These are phyloP conservation scores for Tetrapyrgos nigripes DNA, from an alignment of 1,284 basidiomycete species.

Conservation along the genomic window DNA sequence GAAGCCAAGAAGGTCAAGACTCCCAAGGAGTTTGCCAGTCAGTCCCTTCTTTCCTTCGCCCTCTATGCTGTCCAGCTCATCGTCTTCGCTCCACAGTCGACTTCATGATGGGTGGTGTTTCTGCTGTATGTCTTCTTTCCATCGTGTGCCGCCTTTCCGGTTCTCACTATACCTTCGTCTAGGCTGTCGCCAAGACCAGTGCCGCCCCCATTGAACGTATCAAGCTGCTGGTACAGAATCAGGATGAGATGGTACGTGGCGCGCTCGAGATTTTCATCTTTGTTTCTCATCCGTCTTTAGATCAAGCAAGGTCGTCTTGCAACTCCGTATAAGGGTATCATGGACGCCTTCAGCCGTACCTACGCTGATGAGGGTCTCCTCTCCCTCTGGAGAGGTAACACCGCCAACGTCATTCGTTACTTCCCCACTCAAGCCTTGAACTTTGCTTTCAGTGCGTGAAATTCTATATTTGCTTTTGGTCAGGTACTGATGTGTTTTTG, in stretches of 20 bases:
- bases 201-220: slow-evolving; percentile 99
- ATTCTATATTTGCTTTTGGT: background rate
- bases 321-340: slow-evolving; percentile 92
- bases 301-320: slow-evolving; percentile 97
- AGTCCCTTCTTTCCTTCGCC: slow-evolving; percentile 8
- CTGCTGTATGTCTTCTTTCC: slow-evolving; percentile 67
- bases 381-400: slow-evolving; percentile 95
- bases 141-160: background rate
- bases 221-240: slow-evolving; percentile 98
- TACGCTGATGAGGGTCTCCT: slow-evolving; percentile 92
- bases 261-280: background rate
- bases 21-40: slow-evolving; percentile 76
- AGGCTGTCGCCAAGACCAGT: slow-evolving; percentile 97
- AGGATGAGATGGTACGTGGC: slow-evolving; percentile 85
- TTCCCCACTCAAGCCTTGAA: slow-evolving; percentile 97
- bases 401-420: slow-evolving; percentile 98
- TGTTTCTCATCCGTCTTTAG: slow-evolving; percentile 42
- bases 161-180: slow-evolving; percentile 20
- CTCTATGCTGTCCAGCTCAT: slow-evolving; percentile 37
- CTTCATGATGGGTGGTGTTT: slow-evolving; percentile 94
- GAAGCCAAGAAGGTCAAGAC: slow-evolving; percentile 78
- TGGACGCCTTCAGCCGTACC: slow-evolving; percentile 88
- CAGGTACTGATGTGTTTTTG: slow-evolving; percentile 17
- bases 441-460: slow-evolving; percentile 88
- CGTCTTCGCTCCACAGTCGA: slow-evolving; percentile 62